Percentiles rank a stretch among this genome's conserved stretches.
phyloP scores from a whole-genome alignment of 805 yeast genomes.

The Kuraishia ogatae region DNA sequence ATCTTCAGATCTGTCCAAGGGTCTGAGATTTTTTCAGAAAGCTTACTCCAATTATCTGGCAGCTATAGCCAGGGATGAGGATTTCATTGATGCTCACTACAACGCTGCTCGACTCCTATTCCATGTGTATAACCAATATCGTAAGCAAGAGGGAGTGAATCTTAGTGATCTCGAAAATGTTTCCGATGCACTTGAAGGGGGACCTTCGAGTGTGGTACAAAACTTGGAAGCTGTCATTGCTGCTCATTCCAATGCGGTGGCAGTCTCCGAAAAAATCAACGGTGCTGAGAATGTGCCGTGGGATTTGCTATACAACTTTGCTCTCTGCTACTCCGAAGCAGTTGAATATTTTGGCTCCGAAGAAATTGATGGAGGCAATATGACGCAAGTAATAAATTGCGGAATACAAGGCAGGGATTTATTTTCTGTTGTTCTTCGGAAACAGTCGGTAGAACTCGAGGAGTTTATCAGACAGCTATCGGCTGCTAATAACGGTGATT shows the following conservation, averaged over 20 bases:
- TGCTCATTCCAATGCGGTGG: constrained; percentile 30
- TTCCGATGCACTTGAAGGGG: constrained; percentile 20
- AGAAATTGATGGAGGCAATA: constrained; percentile 7
- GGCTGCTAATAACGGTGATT: constrained; percentile 6
- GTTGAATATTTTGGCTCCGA: constrained; percentile 28
- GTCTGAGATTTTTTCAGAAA: constrained; percentile 54
- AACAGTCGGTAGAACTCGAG: constrained; percentile 14
- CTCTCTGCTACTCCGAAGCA: constrained; percentile 36
- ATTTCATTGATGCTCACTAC: constrained; percentile 40
- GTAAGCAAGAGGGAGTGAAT: constrained; percentile 36
- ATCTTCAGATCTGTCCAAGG: constrained; percentile 54
- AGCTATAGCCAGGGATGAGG: constrained; percentile 22
- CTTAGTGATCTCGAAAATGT: constrained; percentile 23
- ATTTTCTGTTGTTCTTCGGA: constrained; percentile 12
- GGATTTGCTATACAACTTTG: constrained; percentile 40
- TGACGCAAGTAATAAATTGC: constrained; percentile 11
- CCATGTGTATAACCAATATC: constrained; percentile 45
- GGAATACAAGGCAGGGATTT: constrained; percentile 11
- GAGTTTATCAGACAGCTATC: constrained; percentile 18
- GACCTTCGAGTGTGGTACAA: constrained; percentile 28
- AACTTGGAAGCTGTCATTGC: constrained; percentile 24
- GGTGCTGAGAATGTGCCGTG: constrained; percentile 14
- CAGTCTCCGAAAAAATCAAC: constrained; percentile 6
- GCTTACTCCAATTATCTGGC: constrained; percentile 37
- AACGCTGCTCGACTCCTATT: constrained; percentile 51